Conservation (phyloP, 2,329 filamentous ascomycete species). For the Neonectria sp. region DNA sequence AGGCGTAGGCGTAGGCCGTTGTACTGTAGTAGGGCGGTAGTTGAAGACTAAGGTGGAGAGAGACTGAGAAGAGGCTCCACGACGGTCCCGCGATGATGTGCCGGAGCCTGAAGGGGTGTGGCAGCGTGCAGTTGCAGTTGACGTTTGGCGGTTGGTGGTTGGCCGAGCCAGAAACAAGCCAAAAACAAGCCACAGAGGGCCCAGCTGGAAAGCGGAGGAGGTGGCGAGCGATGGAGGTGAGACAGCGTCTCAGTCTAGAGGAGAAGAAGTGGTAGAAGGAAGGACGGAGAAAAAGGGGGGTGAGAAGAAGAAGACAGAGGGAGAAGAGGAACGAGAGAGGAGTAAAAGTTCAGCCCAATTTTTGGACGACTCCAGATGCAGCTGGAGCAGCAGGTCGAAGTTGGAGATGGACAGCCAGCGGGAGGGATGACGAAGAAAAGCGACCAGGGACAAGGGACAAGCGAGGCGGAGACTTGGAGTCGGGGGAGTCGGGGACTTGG, state of each 20-base stretch:
- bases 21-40: constrained; percentile 15
- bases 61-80: constrained; percentile 13
- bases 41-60: constrained; percentile 19
- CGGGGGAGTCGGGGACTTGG: constrained; percentile 1
- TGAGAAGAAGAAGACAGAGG: constrained; percentile 1
- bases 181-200: constrained; percentile 36
- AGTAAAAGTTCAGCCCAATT: neutral
- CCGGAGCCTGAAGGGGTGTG: constrained; percentile 9
- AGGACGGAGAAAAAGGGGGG: constrained; percentile 3
- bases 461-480: neutral
- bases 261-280: constrained; percentile 1
- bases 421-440: neutral
- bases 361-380: neutral
- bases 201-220: constrained; percentile 20
- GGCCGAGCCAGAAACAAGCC: constrained; percentile 7
- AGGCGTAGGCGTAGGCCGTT: neutral
- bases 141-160: constrained; percentile 11
- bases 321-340: neutral
- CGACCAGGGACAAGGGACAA: neutral
- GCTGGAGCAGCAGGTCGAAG: neutral
- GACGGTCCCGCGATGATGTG: constrained; percentile 30
- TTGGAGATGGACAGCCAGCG: neutral
- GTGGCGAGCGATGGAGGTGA: constrained; percentile 33
- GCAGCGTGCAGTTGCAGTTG: constrained; percentile 1
- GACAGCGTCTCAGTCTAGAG: constrained; percentile 37